Evolutionary conservation across 768 basidiomycete genomes (phyloP).

Genomic region (Galerina sulciceps): DNA sequence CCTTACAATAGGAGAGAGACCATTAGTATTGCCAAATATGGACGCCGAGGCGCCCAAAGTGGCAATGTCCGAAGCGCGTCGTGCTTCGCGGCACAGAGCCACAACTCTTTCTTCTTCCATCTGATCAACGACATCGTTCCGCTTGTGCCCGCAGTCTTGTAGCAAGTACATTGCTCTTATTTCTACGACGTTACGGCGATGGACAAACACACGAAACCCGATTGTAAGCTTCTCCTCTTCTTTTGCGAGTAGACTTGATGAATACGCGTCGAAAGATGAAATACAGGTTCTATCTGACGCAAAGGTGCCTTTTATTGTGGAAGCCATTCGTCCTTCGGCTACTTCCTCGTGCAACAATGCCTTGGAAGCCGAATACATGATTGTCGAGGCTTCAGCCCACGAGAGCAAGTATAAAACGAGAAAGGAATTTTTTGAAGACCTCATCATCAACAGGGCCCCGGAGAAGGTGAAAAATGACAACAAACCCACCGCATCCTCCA

Average conservation of each 20-base stretch:
- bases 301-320: not conserved
- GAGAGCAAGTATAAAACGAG: not conserved
- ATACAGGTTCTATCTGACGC: no score
- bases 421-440: constrained; percentile 2
- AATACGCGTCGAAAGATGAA: no score
- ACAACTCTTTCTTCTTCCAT: no score
- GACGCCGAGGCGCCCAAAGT: no score
- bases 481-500: not conserved
- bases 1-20: no score
- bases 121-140: no score
- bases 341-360: not conserved
- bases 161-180: not conserved
- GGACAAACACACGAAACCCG: not conserved
- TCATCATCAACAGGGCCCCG: constrained; percentile 4
- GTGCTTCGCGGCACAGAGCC: no score
- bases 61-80: no score
- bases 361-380: not conserved
- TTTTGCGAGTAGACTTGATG: not conserved
- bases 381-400: not conserved
- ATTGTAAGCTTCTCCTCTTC: not conserved
- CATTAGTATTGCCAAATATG: no score
- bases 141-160: no score
- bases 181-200: not conserved
- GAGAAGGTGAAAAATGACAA: not conserved
- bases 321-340: not conserved